Evolutionary conservation across 345 rosid genomes (phyloP).

Genomic region (Fremontodendron californicum): DNA sequence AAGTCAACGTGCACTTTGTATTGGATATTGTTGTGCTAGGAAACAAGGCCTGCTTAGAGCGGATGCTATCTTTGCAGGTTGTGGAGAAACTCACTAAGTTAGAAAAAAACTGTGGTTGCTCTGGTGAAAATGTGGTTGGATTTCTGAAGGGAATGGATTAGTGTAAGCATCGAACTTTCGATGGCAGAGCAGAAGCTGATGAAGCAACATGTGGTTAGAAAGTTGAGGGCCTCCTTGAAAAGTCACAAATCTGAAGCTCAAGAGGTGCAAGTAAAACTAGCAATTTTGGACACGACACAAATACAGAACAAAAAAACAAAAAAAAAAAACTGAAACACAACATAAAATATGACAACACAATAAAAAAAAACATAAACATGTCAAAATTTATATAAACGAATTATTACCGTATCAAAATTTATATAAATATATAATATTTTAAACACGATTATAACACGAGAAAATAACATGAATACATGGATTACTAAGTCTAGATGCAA

Average conservation of each 20-base stretch:
- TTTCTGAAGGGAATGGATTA: slow-evolving; percentile 28
- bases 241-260: slow-evolving; percentile 24
- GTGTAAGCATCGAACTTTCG: slow-evolving; percentile 28
- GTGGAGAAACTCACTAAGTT: slow-evolving; percentile 30
- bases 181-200: slow-evolving; percentile 23
- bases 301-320: too few species aligned
- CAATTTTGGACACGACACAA: too few species aligned
- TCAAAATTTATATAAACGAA: too few species aligned
- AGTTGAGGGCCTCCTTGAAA: slow-evolving; percentile 18
- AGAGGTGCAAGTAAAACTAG: too few species aligned
- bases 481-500: too few species aligned
- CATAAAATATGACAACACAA: too few species aligned
- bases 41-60: slow-evolving; percentile 20
- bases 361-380: too few species aligned
- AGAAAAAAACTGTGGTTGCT: slow-evolving; percentile 19
- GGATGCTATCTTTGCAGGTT: slow-evolving; percentile 20
- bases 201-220: slow-evolving; percentile 33
- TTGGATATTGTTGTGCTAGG: slow-evolving; percentile 29
- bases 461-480: too few species aligned
- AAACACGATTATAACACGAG: too few species aligned
- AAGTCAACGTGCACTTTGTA: slow-evolving; percentile 21
- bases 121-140: slow-evolving; percentile 23
- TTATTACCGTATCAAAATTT: too few species aligned
- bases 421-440: too few species aligned
- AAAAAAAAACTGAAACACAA: too few species aligned